Conservation (phyloP, 257 asterid genomes). For the Solanum virginianum region DNA sequence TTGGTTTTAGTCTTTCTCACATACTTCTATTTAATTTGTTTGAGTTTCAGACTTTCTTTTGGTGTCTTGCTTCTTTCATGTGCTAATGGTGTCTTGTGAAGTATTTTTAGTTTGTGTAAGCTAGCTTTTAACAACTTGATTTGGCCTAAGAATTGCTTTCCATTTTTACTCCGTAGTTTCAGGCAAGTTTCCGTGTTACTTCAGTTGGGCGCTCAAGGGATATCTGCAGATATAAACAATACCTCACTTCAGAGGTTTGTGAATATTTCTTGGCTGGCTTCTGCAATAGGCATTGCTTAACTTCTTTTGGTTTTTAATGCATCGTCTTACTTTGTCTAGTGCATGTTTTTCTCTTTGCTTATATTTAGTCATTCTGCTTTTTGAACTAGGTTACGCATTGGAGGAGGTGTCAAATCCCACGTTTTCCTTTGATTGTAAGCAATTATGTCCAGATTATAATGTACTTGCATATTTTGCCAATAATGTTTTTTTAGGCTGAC, state of each 20-base stretch:
- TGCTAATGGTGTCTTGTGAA: not conserved
- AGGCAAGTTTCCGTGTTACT: constrained; percentile 10
- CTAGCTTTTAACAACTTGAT: not conserved
- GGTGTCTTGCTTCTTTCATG: not conserved
- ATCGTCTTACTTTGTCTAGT: not conserved
- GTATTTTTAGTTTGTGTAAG: not conserved
- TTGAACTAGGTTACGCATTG: constrained; percentile 25
- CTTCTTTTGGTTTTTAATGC: not conserved
- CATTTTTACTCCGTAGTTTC: constrained; percentile 27
- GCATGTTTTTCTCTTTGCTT: not conserved
- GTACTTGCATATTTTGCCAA: not conserved
- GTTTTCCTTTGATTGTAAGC: constrained; percentile 42
- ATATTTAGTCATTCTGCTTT: constrained; percentile 2
- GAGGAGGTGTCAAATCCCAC: constrained; percentile 29
- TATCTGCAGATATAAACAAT: constrained; percentile 22
- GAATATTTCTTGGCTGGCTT: not conserved
- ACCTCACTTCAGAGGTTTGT: constrained; percentile 41
- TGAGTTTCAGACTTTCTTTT: not conserved
- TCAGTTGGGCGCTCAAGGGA: constrained; percentile 25
- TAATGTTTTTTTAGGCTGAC: not conserved
- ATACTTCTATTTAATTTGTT: not conserved
- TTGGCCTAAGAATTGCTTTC: not conserved
- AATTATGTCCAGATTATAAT: not conserved
- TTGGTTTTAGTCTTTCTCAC: not conserved
- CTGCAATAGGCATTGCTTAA: not conserved